Conservation (phyloP, 345 rosid genomes). For the Eucalyptus dawsonii region DNA sequence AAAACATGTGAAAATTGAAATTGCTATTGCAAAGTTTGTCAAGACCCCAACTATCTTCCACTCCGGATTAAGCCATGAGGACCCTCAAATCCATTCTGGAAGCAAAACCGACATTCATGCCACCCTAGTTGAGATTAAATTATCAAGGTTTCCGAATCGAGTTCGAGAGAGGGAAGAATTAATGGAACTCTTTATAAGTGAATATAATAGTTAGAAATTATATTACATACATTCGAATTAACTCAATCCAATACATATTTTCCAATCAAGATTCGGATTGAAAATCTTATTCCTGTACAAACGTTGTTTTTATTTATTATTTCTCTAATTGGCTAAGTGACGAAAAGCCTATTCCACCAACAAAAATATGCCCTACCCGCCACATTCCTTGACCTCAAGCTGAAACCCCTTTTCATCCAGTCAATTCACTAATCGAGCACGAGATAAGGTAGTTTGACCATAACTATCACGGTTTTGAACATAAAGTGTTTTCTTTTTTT, state of each 20-base stretch:
- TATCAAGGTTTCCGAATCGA: not conserved
- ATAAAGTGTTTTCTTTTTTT: not conserved
- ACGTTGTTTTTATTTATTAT: not conserved
- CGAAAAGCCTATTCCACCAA: not conserved
- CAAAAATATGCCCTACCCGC: not conserved
- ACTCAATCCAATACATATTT: not conserved
- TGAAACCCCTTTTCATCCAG: not conserved
- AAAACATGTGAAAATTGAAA: not conserved
- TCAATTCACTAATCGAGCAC: not conserved
- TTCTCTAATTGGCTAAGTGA: not conserved
- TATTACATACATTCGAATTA: not conserved
- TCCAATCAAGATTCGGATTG: not conserved
- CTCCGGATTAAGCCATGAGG: not conserved
- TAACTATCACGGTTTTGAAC: not conserved
- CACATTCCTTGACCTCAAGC: not conserved
- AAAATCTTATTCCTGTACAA: not conserved
- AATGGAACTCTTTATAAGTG: not conserved
- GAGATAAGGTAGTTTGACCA: not conserved
- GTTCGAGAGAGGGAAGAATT: not conserved
- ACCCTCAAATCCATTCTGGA: not conserved
- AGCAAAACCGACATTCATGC: not conserved
- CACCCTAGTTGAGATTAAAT: not conserved
- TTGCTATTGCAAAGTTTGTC: not conserved
- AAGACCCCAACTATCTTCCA: not conserved
- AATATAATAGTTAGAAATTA: fast-evolving